Evolutionary conservation across 306 rosid genomes (phyloP).

Genomic region (Quillaja saponaria): DNA sequence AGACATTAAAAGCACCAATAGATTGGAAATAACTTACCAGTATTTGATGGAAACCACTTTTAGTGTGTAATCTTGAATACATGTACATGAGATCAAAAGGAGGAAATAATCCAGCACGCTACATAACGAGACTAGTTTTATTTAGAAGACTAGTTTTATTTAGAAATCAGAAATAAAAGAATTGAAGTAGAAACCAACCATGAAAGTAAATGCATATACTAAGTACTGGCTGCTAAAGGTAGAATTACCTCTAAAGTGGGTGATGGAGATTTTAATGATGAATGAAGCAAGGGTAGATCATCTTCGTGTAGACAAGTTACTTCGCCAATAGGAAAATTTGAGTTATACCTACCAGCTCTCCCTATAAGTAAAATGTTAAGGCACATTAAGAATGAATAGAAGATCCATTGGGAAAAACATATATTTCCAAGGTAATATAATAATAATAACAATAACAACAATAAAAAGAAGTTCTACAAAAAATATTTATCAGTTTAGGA

Average conservation of each 20-base stretch:
- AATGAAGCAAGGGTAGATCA: conserved; percentile 78
- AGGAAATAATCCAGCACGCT: conserved; percentile 93
- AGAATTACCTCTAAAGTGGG: conserved; percentile 71
- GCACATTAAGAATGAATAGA: conserved; percentile 15
- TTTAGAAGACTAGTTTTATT: conserved; percentile 12
- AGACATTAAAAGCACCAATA: too few relatives aligned
- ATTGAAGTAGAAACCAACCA: conserved; percentile 14
- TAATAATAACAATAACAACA: too few relatives aligned
- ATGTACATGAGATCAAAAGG: conserved; percentile 73
- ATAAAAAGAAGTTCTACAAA: too few relatives aligned
- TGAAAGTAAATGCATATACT: conserved; percentile 21
- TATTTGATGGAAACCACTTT: conserved; percentile 52
- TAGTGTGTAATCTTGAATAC: conserved; percentile 69
- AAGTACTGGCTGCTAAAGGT: conserved; percentile 11
- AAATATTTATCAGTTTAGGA: too few relatives aligned
- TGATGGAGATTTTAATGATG: conserved; percentile 68
- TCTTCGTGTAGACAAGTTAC: conserved; percentile 73
- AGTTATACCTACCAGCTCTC: conserved; percentile 95
- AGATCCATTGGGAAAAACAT: conserved; percentile 13
- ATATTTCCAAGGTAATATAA: not conserved
- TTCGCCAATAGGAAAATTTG: conserved; percentile 80
- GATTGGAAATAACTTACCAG: conserved; percentile 73
- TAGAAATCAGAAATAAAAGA: conserved; percentile 32
- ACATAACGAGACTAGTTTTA: conserved; percentile 25
- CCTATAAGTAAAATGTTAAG: conserved; percentile 61